Conservation (phyloP, 2,329 filamentous ascomycete genomes). For the Xylariaceae sp. region DNA sequence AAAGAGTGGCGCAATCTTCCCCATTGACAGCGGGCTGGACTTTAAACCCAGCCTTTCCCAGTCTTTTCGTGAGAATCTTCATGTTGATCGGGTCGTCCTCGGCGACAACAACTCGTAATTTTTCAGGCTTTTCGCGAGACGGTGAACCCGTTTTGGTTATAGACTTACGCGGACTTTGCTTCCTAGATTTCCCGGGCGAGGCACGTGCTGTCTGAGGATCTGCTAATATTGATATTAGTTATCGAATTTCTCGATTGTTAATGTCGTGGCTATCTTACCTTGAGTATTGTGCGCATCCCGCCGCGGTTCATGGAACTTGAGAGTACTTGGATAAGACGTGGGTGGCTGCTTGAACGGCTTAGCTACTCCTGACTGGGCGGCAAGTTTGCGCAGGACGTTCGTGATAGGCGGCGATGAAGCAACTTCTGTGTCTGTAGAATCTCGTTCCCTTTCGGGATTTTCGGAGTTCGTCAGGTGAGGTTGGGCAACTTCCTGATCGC, state of each 20-base stretch:
- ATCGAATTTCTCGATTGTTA: conserved; percentile 42
- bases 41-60: conserved; percentile 70
- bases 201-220: conserved; percentile 31
- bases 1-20: conserved; percentile 72
- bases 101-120: conserved; percentile 67
- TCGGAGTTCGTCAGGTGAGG: conserved; percentile 22
- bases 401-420: conserved; percentile 10
- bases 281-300: conserved; percentile 37
- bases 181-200: conserved; percentile 36
- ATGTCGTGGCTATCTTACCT: conserved; percentile 42
- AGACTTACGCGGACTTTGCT: conserved; percentile 3
- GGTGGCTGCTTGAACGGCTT: conserved; percentile 6
- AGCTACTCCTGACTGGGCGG: neutral
- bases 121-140: conserved; percentile 1
- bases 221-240: conserved; percentile 27
- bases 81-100: conserved; percentile 88
- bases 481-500: conserved; percentile 23
- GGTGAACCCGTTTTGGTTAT: conserved; percentile 1
- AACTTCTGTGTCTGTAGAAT: conserved; percentile 9
- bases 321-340: conserved; percentile 5
- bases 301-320: conserved; percentile 24
- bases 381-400: neutral
- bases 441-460: conserved; percentile 19
- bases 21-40: conserved; percentile 74
- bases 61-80: conserved; percentile 70